Evolutionary conservation across 192 early-diverging fungal species (phyloP).

Genomic region (Cetraspora pellucida): DNA sequence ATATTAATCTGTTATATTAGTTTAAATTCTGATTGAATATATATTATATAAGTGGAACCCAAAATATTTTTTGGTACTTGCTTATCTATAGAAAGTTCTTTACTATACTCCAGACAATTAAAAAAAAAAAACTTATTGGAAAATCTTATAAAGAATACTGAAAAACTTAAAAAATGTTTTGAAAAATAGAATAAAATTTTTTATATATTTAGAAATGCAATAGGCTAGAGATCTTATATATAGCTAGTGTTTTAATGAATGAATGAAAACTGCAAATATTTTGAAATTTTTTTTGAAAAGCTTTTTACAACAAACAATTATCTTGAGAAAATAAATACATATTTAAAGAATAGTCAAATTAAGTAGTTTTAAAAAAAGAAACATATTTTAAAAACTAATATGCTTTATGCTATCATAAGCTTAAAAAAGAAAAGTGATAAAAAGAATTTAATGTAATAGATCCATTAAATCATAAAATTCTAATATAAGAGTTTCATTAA

Average conservation of each 20-base stretch:
- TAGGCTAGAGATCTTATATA: neutral
- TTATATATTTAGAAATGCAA: neutral
- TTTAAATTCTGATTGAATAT: no score
- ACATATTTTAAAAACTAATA: neutral
- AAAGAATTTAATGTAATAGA: no score
- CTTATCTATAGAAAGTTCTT: no score
- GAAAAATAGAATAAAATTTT: neutral
- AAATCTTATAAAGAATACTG: neutral
- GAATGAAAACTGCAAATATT: neutral
- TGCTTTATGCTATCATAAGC: neutral
- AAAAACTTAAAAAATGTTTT: neutral
- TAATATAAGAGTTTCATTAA: no score
- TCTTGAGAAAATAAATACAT: neutral
- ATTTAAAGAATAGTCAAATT: neutral
- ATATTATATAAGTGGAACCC: no score
- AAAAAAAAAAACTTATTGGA: no score
- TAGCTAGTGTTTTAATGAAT: constrained; percentile 1
- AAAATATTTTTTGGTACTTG: no score
- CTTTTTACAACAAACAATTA: constrained; percentile 2
- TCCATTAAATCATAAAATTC: no score
- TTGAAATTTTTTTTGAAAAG: neutral
- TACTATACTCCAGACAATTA: no score
- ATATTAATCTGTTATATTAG: no score
- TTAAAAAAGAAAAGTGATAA: no score
- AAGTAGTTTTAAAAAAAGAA: neutral